Evolutionary conservation across 805 yeast genomes (phyloP), one percentile per base, ranked within the genome.

Genomic region (Tetrapisispora fleetii): DNA sequence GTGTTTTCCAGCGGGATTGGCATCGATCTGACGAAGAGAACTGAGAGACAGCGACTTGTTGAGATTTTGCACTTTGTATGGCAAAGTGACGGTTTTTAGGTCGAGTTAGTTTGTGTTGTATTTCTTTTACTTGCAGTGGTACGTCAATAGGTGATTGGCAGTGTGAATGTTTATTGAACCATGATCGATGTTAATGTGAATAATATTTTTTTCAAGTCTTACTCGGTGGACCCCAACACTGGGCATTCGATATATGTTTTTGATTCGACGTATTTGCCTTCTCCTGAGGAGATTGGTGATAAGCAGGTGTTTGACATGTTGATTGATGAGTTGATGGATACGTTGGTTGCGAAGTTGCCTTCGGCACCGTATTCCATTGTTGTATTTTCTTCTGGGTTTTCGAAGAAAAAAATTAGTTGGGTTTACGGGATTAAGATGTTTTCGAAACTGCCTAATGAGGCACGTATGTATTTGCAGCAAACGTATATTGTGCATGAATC

Each of bases 401-500:
- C 75, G 10, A 61, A 67, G 46, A 68, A 68, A 43, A 62, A 65
- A 44, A 64, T 66, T 39, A 69, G 73, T 43, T 81, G 95, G 89
- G 72, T 82, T 8, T 83, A 88, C 77, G 85, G 88, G 50, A 70
- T 79, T n/a, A 74, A 70, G 45, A 72, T 79, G 47, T 79, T 75
- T 59, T 67, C 77, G 52, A 67, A 77, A 53, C 73, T 91, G 27
- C 80, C 91, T 1, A 73, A 76, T 16, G 72, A 71, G 5, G 67
- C 74, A 40, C 76, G 78, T 51, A 74, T 76, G 46, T 71, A 76
- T 48, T 65, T 91, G 40, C 68, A 69, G 46, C 82, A 79, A 58
- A 71, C 88, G 2, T 84, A 82, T 53, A 76, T 90, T 30, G 95
- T 91, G 2, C 97, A 91, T 65, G 96, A 90, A 55, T 83, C 85